Conservation (phyloP, 116 monocot genomes). For the Posidonia oceanica region DNA sequence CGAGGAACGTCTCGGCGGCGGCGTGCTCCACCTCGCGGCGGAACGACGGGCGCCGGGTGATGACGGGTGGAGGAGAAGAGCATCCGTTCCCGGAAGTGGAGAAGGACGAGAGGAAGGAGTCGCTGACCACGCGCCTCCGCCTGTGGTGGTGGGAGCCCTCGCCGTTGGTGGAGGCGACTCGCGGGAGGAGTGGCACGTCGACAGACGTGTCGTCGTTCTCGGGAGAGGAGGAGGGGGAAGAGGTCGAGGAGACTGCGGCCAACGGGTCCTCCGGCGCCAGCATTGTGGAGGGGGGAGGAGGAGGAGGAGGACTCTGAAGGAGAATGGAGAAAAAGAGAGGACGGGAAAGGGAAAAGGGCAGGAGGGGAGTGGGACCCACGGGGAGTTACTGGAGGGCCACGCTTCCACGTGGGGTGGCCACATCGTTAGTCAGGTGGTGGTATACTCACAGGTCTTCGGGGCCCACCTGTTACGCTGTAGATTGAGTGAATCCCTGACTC, state of each 20-base stretch:
- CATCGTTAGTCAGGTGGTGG: background rate
- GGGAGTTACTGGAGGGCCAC: background rate
- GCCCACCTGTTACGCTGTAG: too few relatives aligned
- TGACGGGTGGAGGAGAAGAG: too few relatives aligned
- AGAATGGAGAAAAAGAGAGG: too few relatives aligned
- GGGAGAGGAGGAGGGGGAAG: background rate
- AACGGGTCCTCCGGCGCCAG: background rate
- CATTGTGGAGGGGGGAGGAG: background rate
- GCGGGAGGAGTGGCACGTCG: background rate
- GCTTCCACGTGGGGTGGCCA: background rate
- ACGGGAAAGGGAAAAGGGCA: background rate
- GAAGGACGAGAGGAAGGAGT: background rate
- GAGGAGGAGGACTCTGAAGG: too few relatives aligned
- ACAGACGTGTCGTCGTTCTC: background rate
- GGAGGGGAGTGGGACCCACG: background rate
- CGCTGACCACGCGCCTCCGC: background rate
- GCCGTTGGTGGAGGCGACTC: background rate
- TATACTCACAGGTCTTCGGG: background rate
- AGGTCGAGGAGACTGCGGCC: background rate
- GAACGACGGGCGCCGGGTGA: constrained; percentile 22
- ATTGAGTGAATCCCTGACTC: too few relatives aligned
- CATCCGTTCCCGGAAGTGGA: too few relatives aligned
- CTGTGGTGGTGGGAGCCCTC: background rate
- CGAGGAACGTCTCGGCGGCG: constrained; percentile 73
- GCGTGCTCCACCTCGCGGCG: constrained; percentile 56